Base-by-base conservation (phyloP, 805 yeast species). In the Citeromyces nyonsensis region DNA sequence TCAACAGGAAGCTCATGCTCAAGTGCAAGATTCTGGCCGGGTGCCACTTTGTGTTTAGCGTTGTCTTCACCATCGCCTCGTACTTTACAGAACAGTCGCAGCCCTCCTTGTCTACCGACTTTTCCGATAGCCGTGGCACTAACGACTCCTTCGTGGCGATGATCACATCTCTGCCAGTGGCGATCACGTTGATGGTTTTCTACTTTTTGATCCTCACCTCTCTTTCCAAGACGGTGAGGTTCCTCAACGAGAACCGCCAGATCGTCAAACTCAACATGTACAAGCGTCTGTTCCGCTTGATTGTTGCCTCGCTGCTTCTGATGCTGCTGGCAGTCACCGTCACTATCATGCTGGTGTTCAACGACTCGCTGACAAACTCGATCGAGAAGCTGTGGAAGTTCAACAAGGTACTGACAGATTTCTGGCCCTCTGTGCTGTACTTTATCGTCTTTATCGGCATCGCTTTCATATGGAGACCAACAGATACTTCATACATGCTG, bases 391-490 rank as follows among this genome's bases (percentile, higher is more conserved):
- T 82, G 49, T 91, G 98, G 98, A 82, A 86, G 56, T 70, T 83
- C 29, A 72, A 93, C 47, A 86, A 83, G 61, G 84, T 91, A 45
- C 56, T 84, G 34, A 66, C 78, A 29, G 95, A 88, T 44, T 93
- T 94, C 59, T 86, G 97, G 95, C 94, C 95, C 26, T 76, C 94
- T 31, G 66, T 84, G 31, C 77, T 85, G 10, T 91, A 84, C 57
- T 83, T 81, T 48, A 56, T 76, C 31, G 86, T 86, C 26, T 86
- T 91, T 51, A 68, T 78, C 44, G 70, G 85, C 7, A 65, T 91
- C 40, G 82, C 95, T 4, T 72, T 85, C 60, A 69, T 91, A 40
- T 91, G 98, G 98, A 77, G 98, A 54, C 99, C 99, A 34, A 88
- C 96, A 0, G 91, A 80, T 43, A 84, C 94, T 27, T 85, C 95